A percentile compares a stretch with the other conserved stretches of the same genome.
These are phyloP conservation scores for Jaltomata sinuosa DNA, from an alignment of 257 asterid species.

Conservation along the genomic window DNA sequence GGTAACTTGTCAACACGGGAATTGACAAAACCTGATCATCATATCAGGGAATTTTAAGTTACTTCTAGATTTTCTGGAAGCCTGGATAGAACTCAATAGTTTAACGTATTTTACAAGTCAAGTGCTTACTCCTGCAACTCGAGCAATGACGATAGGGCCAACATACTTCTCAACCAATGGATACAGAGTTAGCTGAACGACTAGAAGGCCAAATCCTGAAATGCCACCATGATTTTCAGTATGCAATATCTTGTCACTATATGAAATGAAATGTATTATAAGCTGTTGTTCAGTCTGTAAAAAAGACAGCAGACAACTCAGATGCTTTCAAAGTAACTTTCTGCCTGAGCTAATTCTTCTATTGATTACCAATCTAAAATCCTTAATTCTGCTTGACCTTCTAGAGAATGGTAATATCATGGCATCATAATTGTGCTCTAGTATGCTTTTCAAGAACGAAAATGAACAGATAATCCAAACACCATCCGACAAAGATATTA, in stretches of 20 bases:
- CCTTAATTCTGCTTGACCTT: neutral
- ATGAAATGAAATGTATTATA: neutral
- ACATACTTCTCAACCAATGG: slow-evolving; percentile 42
- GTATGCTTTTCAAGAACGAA: neutral
- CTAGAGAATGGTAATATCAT: neutral
- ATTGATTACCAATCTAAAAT: neutral
- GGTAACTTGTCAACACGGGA: slow-evolving; percentile 57
- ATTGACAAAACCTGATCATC: slow-evolving; percentile 48
- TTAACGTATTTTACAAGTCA: neutral
- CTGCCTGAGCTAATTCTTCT: neutral
- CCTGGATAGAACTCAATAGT: neutral
- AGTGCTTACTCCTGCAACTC: slow-evolving; percentile 58
- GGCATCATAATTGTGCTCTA: neutral
- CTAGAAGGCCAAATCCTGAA: slow-evolving; percentile 65
- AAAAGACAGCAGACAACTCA: neutral
- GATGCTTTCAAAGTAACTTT: neutral
- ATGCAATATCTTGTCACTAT: neutral
- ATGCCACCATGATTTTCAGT: neutral
- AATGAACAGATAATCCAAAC: neutral
- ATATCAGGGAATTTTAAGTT: neutral
- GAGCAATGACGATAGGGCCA: slow-evolving; percentile 57
- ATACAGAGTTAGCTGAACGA: slow-evolving; percentile 64
- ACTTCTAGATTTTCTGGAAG: neutral
- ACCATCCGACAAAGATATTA: neutral
- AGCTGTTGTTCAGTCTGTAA: neutral